Base-by-base conservation (phyloP, 352 stramenopile genomes). In the Phytophthora boehmeriae region DNA sequence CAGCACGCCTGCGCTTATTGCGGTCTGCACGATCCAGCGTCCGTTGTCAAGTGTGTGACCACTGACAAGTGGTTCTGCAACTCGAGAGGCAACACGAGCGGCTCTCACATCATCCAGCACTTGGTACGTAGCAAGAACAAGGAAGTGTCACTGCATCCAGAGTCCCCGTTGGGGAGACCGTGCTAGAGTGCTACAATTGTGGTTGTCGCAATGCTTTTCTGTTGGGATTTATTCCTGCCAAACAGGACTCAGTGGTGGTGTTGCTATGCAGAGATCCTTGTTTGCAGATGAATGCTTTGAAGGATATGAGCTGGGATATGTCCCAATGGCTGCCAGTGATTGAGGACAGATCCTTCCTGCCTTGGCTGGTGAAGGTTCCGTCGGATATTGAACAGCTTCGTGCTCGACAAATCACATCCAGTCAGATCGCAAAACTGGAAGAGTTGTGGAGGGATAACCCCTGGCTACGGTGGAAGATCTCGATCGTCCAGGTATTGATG, bases 171-270 rank as follows among this genome's bases (percentile, higher is more conserved):
- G 30, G 97, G 97, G 97, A 99, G 65, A 99, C 97, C 0, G 83
- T 98, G 32, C 74, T 99, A 32, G 97, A 99, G 82, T 99, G 98
- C 81, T 99, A 99, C 88, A 99, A 99, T 83, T 99, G 97, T 67
- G 95, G 93, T 46, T 97, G 89, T 54, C 94, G 96, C 56, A 99
- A 99, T 76, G 94, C 97, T 8, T 99, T 99, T 66, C 74, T 99
- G 39, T 75, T 99, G 42, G 98, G 98, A 22, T 99, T 99, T 69
- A 98, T 99, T 49, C 97, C 97, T 1, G 97, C 97, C 19, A 98
- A 98, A 56, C 84, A 93, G 50, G 93, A 98, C 64, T 95, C 88
- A 35, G 96, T 99, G 25, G 97, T 99, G 17, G 97, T 99, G 9
- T 80, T 99, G 59, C 82, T 99, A 8, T 99, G 98, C 72, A 81